phyloP scores from a whole-genome alignment of 257 asterid genomes.

The Fraxinus excelsior region DNA sequence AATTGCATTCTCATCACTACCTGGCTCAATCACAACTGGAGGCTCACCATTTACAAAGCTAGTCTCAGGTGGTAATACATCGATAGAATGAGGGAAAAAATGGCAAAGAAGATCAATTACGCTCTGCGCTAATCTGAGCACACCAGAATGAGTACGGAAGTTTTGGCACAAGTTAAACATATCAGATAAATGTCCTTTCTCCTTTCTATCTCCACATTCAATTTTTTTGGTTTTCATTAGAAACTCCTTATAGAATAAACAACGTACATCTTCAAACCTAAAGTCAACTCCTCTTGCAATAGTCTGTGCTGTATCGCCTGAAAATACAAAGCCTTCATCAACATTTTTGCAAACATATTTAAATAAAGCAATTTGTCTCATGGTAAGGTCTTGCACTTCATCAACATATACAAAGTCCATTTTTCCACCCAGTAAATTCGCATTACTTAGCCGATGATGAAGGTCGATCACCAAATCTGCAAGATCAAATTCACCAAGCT shows the following conservation, averaged over 20 bases:
- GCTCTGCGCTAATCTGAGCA: slow-evolving; percentile 65
- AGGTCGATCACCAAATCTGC: slow-evolving; percentile 66
- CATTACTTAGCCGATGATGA: slow-evolving; percentile 46
- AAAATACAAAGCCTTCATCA: slow-evolving; percentile 68
- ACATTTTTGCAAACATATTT: slow-evolving; percentile 55
- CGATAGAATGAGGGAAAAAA: slow-evolving; percentile 61
- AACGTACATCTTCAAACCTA: slow-evolving; percentile 64
- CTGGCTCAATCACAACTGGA: slow-evolving; percentile 59
- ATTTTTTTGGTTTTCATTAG: slow-evolving; percentile 32
- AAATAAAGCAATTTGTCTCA: slow-evolving; percentile 68
- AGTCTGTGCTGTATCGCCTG: slow-evolving; percentile 80
- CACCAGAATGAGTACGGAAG: slow-evolving; percentile 72
- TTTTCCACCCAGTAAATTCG: slow-evolving; percentile 44
- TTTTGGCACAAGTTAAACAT: slow-evolving; percentile 52
- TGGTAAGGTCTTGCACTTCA: slow-evolving; percentile 74
- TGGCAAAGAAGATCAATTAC: slow-evolving; percentile 52
- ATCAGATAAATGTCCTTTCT: slow-evolving; percentile 51
- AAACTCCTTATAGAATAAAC: slow-evolving; percentile 62
- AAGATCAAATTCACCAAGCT: slow-evolving; percentile 57
- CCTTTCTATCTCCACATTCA: slow-evolving; percentile 29
- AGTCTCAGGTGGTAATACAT: slow-evolving; percentile 55
- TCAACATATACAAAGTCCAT: slow-evolving; percentile 76
- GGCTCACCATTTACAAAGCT: slow-evolving; percentile 69
- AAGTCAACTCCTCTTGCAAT: slow-evolving; percentile 73
- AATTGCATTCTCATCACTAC: slow-evolving; percentile 57